Percentiles rank a stretch among this genome's conserved stretches.
phyloP scores from a whole-genome alignment of 2,329 filamentous ascomycete genomes.

The Graphilbum fragrans region DNA sequence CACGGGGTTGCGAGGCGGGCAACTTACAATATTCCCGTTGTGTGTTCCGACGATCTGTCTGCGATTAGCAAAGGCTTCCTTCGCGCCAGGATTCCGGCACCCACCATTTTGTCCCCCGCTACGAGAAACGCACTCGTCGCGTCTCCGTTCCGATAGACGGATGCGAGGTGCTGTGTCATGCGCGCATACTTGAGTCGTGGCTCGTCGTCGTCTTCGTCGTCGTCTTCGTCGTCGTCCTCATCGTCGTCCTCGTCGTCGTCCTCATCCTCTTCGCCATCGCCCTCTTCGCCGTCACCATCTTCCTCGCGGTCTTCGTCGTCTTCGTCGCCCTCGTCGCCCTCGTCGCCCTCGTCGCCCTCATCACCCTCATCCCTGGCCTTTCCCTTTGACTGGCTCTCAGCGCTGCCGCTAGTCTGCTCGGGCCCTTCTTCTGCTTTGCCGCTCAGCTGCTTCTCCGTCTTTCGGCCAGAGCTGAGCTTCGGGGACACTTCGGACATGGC shows the following conservation, averaged over 20 bases:
- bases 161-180: constrained; percentile 65
- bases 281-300: constrained; percentile 10
- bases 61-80: constrained; percentile 15
- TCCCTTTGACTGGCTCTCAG: too few species aligned
- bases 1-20: too few species aligned
- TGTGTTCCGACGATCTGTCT: constrained; percentile 79
- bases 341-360: constrained; percentile 8
- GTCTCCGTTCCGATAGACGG: constrained; percentile 89
- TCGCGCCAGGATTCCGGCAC: neutral
- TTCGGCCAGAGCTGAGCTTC: constrained; percentile 2
- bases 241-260: constrained; percentile 37
- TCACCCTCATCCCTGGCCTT: constrained; percentile 3
- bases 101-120: constrained; percentile 91
- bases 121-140: constrained; percentile 85
- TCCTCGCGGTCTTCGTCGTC: constrained; percentile 14
- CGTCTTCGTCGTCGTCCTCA: constrained; percentile 54
- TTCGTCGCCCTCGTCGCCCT: constrained; percentile 14
- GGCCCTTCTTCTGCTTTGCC: neutral
- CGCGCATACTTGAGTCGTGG: constrained; percentile 88
- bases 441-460: neutral
- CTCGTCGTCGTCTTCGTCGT: constrained; percentile 84
- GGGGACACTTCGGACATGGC: constrained; percentile 8
- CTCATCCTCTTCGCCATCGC: constrained; percentile 15
- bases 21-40: constrained; percentile 82
- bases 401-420: too few species aligned